Base-by-base conservation (phyloP, 495 filamentous ascomycete species). In the Tirmania nivea region DNA sequence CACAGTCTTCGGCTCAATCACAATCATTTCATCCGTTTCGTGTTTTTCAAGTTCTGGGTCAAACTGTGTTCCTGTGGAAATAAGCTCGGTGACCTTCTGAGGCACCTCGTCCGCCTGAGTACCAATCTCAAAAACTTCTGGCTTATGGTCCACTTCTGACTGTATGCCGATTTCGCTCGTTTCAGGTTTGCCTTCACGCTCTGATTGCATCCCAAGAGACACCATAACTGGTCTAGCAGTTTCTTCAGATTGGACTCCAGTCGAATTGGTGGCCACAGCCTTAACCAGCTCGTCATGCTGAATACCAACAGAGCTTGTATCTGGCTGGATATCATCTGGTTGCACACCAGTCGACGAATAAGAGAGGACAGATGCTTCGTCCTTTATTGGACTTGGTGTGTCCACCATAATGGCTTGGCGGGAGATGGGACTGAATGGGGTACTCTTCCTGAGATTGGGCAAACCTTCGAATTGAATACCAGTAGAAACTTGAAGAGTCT, bases 11-110 rank as follows among this genome's bases (percentile, higher is more conserved):
- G 50, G 49, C 52, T 25, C 37, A 36, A 49, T 16, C 34, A 48
- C 12, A 37, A 47, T 20, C 19, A 17, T 5, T 16, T 20, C 25
- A 4, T 45, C 39, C 14, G n/a, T 25, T n/a, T 52, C 47, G n/a
- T n/a, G 8, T 21, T 19, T 45, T 35, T 50, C 55, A 12, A 52
- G 48, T 31, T 55, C 55, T 20, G 55, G 55, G 25, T 59, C 61
- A 34, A 56, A 63, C 39, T 63, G 61, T 14, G 60, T 63, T 20
- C 61, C 60, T 3, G 51, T 51, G 34, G 52, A 31, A 12, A 17
- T 25, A 34, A 48, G 17, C 49, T 51, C 49, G 25, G 10, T 21
- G 25, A 51, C 49, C 10, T 25, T 25, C 11, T 49, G 42, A 12
- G 35, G 39, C 21, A 48, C 52, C 35, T 17, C 36, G 20, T 55